A percentile compares a stretch with the other conserved stretches of the same genome.
phyloP scores from a whole-genome alignment of 441 rosid genomes.

The Pelargonium cotyledonis region DNA sequence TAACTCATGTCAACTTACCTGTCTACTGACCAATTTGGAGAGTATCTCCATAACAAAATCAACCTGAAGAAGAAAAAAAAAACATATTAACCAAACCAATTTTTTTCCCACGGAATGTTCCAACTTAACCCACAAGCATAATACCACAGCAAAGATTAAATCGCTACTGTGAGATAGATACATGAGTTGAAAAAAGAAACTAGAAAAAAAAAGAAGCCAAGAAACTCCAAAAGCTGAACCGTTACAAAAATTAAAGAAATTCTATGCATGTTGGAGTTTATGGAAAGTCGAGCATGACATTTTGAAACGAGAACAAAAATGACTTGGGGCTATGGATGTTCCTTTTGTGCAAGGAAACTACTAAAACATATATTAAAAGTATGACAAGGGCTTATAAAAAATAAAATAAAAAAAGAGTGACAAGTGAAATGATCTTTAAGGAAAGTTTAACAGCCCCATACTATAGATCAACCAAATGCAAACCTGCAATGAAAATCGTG shows the following conservation, averaged over 20 bases:
- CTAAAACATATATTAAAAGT: neutral
- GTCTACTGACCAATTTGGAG: conserved; percentile 82
- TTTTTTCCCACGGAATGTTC: neutral
- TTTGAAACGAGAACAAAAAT: no score
- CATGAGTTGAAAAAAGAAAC: no score
- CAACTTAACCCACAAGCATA: neutral
- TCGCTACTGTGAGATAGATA: neutral
- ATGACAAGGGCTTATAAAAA: neutral
- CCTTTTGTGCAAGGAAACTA: neutral
- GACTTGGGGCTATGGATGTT: neutral
- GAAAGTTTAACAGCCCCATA: neutral
- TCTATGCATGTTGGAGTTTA: neutral
- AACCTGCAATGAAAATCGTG: neutral
- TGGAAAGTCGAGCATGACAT: neutral
- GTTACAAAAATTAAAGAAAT: neutral
- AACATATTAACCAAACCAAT: neutral
- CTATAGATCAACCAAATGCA: neutral
- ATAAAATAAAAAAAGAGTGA: no score
- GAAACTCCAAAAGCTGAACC: no score
- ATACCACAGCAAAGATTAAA: neutral
- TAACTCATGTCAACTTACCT: conserved; percentile 43
- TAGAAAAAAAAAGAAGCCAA: no score
- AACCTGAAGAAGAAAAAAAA: conserved; percentile 42
- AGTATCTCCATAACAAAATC: conserved; percentile 96
- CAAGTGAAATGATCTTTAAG: neutral